Conservation (phyloP, 768 basidiomycete genomes). For the Suillus tomentosus region DNA sequence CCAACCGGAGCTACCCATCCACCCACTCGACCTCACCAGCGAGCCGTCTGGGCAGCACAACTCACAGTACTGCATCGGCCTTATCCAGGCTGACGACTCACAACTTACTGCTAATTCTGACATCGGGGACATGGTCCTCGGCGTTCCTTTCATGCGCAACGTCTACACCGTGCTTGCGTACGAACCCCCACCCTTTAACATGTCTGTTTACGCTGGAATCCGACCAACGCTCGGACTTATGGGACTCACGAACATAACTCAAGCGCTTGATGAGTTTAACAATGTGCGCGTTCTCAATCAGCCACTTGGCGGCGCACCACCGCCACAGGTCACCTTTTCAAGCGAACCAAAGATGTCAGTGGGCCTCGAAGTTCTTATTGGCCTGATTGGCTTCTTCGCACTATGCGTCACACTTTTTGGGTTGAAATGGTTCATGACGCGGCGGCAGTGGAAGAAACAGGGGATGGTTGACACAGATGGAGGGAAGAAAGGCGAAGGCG, state of each 20-base stretch:
- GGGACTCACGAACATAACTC: constrained; percentile 59
- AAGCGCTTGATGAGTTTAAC: constrained; percentile 67
- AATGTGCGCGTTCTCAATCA: constrained; percentile 67
- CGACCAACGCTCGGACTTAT: constrained; percentile 60
- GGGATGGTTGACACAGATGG: constrained; percentile 20
- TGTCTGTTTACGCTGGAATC: constrained; percentile 21
- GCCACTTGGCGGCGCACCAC: constrained; percentile 42
- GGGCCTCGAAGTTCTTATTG: constrained; percentile 65
- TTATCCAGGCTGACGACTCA: constrained; percentile 61
- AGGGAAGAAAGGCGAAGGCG: constrained; percentile 18
- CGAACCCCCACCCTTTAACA: constrained; percentile 48
- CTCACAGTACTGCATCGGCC: constrained; percentile 56
- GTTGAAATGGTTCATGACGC: constrained; percentile 50
- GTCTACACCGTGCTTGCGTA: constrained; percentile 79
- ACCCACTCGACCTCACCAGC: constrained; percentile 73
- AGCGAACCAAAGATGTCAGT: constrained; percentile 47
- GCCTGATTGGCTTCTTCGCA: constrained; percentile 58
- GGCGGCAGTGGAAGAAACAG: constrained; percentile 36
- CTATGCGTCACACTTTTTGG: constrained; percentile 57
- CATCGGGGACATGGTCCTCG: constrained; percentile 73
- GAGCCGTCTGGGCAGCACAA: constrained; percentile 45
- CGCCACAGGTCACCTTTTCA: constrained; percentile 13
- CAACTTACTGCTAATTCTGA: constrained; percentile 38
- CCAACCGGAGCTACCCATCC: constrained; percentile 58
- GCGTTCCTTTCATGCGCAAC: constrained; percentile 76